These are phyloP conservation scores for Crataegus laevigata DNA, from an alignment of 306 rosid genomes.

Conservation along the genomic window DNA sequence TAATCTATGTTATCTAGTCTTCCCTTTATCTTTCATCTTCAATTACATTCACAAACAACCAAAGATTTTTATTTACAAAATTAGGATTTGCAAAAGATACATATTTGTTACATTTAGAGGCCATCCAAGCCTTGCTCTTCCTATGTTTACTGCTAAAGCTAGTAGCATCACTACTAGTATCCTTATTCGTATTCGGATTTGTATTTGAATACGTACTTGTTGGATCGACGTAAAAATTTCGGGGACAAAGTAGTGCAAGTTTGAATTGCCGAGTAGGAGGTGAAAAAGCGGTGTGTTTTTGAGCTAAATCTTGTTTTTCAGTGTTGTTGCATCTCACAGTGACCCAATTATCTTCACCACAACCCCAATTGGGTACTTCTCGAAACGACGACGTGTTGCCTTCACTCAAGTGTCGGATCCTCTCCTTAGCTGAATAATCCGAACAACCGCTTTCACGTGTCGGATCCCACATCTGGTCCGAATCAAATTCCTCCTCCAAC, in stretches of 20 bases:
- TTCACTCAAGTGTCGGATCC: constrained; percentile 40
- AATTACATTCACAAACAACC: not conserved
- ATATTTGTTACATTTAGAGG: constrained; percentile 1
- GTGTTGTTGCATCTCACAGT: constrained; percentile 46
- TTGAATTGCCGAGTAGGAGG: too few relatives aligned
- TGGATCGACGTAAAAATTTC: not conserved
- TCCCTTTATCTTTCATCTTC: not conserved
- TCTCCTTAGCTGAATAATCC: constrained; percentile 21
- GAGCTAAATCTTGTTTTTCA: not conserved
- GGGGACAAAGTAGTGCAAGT: too few relatives aligned
- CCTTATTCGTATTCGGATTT: not conserved
- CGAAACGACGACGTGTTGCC: constrained; percentile 3
- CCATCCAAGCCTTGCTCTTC: constrained; percentile 1
- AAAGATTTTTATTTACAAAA: constrained; percentile 3
- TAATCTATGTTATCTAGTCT: not conserved
- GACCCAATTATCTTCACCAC: constrained; percentile 41
- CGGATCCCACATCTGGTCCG: constrained; percentile 12
- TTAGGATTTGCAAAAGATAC: not conserved
- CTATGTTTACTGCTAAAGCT: not conserved
- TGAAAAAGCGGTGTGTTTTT: too few relatives aligned
- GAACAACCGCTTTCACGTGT: constrained; percentile 15
- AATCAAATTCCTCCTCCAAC: constrained; percentile 35
- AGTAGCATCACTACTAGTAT: not conserved
- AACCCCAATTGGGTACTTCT: constrained; percentile 34
- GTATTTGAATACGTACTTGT: not conserved